Evolutionary conservation across 345 rosid species (phyloP).

Genomic region (Eucalyptus albens): DNA sequence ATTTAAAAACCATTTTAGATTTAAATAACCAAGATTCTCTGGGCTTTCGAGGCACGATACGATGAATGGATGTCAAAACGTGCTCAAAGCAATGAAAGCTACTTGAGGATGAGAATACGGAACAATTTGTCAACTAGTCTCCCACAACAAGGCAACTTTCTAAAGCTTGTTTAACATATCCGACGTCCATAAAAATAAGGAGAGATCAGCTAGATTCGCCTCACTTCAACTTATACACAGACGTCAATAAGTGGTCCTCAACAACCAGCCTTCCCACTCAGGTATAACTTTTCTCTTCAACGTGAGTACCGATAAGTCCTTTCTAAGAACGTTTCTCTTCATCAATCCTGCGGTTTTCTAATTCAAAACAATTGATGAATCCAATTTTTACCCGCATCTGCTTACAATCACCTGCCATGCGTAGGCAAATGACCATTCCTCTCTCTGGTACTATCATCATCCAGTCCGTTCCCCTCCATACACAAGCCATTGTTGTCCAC

Average conservation of each 20-base stretch:
- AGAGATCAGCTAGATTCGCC: background rate
- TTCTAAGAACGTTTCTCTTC: background rate
- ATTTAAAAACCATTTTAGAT: background rate
- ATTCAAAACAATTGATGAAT: background rate
- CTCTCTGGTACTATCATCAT: conserved; percentile 53
- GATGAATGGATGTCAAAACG: background rate
- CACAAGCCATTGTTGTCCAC: conserved; percentile 60
- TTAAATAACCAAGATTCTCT: background rate
- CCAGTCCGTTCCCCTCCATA: conserved; percentile 46
- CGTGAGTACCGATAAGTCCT: background rate
- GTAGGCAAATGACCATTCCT: conserved; percentile 65
- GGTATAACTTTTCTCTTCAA: background rate
- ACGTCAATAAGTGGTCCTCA: background rate
- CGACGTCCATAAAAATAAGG: background rate
- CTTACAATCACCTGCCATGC: conserved; percentile 43
- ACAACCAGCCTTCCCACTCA: background rate
- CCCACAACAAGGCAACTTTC: background rate
- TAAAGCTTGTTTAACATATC: background rate
- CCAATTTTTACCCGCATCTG: background rate
- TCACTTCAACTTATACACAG: background rate
- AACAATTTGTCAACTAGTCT: background rate
- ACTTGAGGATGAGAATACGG: background rate
- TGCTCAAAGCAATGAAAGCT: background rate
- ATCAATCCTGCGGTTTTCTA: background rate
- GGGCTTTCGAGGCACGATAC: background rate